Conservation (phyloP, 257 asterid genomes). For the Solanum rostratum region DNA sequence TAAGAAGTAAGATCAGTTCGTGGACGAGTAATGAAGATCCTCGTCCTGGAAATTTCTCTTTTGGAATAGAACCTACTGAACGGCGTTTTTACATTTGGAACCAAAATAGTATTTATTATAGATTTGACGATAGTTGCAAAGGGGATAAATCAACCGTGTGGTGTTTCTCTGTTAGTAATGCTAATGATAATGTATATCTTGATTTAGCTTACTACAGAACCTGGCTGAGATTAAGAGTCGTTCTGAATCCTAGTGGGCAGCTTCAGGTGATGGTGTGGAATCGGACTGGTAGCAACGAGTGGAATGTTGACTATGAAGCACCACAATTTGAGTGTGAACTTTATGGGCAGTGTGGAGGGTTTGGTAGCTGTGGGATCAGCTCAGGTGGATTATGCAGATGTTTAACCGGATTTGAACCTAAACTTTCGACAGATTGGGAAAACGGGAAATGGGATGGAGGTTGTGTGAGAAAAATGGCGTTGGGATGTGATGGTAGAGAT, state of each 20-base stretch:
- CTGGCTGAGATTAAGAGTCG: not conserved
- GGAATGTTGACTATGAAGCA: not conserved
- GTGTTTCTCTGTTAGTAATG: not conserved
- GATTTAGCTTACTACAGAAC: not conserved
- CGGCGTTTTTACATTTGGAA: not conserved
- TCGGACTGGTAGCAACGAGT: not conserved
- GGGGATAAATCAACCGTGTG: not conserved
- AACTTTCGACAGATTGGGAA: not conserved
- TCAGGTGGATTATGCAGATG: not conserved
- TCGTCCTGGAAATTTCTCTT: not conserved
- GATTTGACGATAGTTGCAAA: not conserved
- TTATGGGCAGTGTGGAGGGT: not conserved
- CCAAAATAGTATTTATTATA: not conserved
- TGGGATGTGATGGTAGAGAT: not conserved
- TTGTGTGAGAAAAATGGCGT: not conserved
- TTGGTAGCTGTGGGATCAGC: not conserved
- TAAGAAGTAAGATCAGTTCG: not conserved
- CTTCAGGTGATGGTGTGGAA: not conserved
- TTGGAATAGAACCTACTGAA: not conserved
- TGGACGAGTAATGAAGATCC: not conserved
- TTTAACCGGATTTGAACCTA: not conserved
- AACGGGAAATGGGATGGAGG: not conserved
- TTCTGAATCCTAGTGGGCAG: not conserved
- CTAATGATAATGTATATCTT: not conserved
- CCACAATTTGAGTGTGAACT: not conserved